Conservation (phyloP, 2,329 filamentous ascomycete species). For the Colletotrichum australisinense region DNA sequence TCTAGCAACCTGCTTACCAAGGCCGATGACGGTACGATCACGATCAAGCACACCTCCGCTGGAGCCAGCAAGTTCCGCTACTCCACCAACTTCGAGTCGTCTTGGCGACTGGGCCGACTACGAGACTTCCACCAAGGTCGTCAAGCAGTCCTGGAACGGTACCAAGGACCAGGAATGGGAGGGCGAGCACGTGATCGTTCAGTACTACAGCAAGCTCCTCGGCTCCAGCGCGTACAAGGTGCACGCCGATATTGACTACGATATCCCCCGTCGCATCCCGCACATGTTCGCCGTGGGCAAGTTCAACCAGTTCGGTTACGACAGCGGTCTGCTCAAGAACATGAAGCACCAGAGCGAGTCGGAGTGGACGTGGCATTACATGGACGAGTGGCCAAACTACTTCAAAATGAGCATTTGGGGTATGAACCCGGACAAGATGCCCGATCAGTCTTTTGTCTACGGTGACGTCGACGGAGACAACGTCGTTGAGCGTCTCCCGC, state of each 20-base stretch:
- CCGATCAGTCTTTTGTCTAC: conserved; percentile 66
- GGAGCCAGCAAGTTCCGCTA: conserved; percentile 75
- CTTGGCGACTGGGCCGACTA: conserved; percentile 70
- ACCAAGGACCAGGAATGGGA: conserved; percentile 67
- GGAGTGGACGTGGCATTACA: conserved; percentile 69
- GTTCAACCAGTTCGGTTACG: conserved; percentile 74
- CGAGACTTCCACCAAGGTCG: conserved; percentile 58
- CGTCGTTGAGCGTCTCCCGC: conserved; percentile 71
- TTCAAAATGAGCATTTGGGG: conserved; percentile 76
- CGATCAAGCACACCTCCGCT: conserved; percentile 65
- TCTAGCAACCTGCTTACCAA: conserved; percentile 61
- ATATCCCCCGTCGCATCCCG: conserved; percentile 64
- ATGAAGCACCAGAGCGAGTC: conserved; percentile 61
- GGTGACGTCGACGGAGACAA: conserved; percentile 72
- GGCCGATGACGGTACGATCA: conserved; percentile 51
- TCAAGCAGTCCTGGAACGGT: conserved; percentile 66
- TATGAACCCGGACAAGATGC: conserved; percentile 71
- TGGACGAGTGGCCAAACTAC: conserved; percentile 72
- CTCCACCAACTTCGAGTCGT: conserved; percentile 70
- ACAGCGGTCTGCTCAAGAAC: conserved; percentile 65
- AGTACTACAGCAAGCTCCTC: conserved; percentile 71
- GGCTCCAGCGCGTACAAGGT: conserved; percentile 71
- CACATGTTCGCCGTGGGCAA: conserved; percentile 72
- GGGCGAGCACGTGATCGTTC: conserved; percentile 72
- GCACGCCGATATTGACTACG: conserved; percentile 62